Evolutionary conservation across 495 filamentous ascomycete genomes (phyloP).

Genomic region (Staphylotrichum tortipilum): DNA sequence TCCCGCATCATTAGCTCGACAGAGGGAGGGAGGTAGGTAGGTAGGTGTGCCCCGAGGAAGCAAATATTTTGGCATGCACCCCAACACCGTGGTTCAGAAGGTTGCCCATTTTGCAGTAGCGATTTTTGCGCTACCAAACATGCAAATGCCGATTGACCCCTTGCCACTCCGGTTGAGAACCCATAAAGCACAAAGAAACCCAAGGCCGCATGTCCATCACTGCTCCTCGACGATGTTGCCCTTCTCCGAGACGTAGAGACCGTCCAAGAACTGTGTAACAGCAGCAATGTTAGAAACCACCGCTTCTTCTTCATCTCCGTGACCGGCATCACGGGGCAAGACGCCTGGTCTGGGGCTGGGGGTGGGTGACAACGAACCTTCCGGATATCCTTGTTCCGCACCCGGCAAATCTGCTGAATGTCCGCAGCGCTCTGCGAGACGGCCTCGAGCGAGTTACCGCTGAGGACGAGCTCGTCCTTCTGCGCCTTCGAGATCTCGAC

Average conservation of each 20-base stretch:
- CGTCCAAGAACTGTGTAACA: slow-evolving; percentile 88
- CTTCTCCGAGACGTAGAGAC: slow-evolving; percentile 97
- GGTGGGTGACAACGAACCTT: slow-evolving; percentile 51
- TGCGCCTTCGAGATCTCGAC: slow-evolving; percentile 79
- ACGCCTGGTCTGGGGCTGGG: neutral
- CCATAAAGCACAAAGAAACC: slow-evolving; percentile 40
- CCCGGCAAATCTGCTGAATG: slow-evolving; percentile 98
- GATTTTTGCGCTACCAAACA: slow-evolving; percentile 46
- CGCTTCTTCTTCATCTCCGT: neutral
- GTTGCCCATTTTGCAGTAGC: slow-evolving; percentile 42
- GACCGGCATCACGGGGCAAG: neutral
- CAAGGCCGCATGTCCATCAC: slow-evolving; percentile 36
- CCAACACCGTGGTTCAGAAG: slow-evolving; percentile 26
- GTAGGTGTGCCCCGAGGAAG: neutral
- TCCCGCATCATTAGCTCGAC: slow-evolving; percentile 6
- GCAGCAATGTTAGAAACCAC: slow-evolving; percentile 30
- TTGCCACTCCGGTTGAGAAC: slow-evolving; percentile 35
- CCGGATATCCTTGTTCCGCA: slow-evolving; percentile 99
- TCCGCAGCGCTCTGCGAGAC: slow-evolving; percentile 97
- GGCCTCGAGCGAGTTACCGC: slow-evolving; percentile 88
- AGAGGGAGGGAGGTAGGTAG: too few species aligned
- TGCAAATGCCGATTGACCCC: slow-evolving; percentile 43
- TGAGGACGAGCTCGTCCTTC: slow-evolving; percentile 93
- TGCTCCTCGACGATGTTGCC: slow-evolving; percentile 74
- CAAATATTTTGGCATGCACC: slow-evolving; percentile 16